Evolutionary conservation across 108 stramenopile genomes (phyloP).

Genomic region (Fragilaria radians): DNA sequence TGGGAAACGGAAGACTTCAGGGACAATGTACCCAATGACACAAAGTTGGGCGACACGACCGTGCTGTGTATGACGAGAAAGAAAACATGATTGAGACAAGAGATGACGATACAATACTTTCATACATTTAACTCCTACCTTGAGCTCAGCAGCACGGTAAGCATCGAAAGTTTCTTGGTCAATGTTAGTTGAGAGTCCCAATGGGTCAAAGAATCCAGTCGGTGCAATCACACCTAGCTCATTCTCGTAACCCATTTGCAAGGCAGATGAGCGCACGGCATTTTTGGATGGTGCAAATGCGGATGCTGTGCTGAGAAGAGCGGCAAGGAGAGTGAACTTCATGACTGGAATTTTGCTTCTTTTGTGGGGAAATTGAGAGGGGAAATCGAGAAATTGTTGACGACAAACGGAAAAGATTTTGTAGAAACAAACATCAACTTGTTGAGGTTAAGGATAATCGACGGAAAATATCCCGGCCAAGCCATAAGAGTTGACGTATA

Average conservation of each 20-base stretch:
- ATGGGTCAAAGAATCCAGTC: slow-evolving; percentile 19
- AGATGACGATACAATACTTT: no score
- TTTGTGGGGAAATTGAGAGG: no score
- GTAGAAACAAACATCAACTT: no score
- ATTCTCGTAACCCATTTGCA: slow-evolving; percentile 3
- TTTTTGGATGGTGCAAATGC: slow-evolving; percentile 8
- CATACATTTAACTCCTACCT: no score
- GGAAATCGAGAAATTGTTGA: no score
- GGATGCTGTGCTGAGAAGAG: slow-evolving; percentile 1
- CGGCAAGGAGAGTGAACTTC: slow-evolving; percentile 13
- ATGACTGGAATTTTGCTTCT: no score
- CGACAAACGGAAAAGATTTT: no score
- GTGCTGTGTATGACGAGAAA: no score
- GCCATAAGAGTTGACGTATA: no score
- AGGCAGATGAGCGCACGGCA: slow-evolving; percentile 23
- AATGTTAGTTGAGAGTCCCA: slow-evolving; percentile 48
- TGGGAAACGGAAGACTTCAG: slow-evolving; percentile 34
- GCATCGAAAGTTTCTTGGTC: slow-evolving; percentile 63
- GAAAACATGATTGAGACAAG: no score
- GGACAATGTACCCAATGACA: slow-evolving; percentile 45
- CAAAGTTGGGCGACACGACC: slow-evolving; percentile 81
- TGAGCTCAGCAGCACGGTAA: slow-evolving; percentile 70
- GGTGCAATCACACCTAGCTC: slow-evolving; percentile 18
- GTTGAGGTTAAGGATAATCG: no score
- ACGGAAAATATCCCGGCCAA: no score